phyloP scores from a whole-genome alignment of 2,329 filamentous ascomycete species.

The Claviceps sp. region DNA sequence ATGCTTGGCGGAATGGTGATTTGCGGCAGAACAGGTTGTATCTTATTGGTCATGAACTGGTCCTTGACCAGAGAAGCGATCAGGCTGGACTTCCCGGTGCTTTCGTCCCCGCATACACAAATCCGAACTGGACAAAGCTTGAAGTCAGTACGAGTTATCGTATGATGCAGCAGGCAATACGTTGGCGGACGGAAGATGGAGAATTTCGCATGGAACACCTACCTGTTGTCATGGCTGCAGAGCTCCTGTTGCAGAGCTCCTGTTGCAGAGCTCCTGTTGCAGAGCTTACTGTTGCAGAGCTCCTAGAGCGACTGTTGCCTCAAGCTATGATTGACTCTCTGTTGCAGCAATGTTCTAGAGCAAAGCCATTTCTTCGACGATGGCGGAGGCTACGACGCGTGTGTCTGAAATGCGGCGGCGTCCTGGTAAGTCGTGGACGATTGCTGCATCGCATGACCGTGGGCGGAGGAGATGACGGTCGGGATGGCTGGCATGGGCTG shows the following conservation, averaged over 20 bases:
- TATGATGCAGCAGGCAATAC: background rate
- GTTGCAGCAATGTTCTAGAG: constrained; percentile 1
- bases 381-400: background rate
- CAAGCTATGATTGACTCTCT: constrained; percentile 4
- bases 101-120: constrained; percentile 92
- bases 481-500: background rate
- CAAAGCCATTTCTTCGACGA: constrained; percentile 9
- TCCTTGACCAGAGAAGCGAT: constrained; percentile 95
- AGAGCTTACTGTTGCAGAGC: constrained; percentile 3
- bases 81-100: constrained; percentile 84
- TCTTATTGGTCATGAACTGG: constrained; percentile 89
- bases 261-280: background rate
- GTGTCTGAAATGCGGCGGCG: background rate
- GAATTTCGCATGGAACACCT: background rate
- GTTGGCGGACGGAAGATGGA: background rate
- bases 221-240: constrained; percentile 5
- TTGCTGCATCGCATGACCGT: background rate
- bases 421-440: background rate
- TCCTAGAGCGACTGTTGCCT: background rate
- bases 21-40: constrained; percentile 84
- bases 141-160: constrained; percentile 1
- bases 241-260: background rate
- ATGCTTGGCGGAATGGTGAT: constrained; percentile 91
- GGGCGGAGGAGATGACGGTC: background rate
- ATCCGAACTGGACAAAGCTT: constrained; percentile 52